phyloP scores from a whole-genome alignment of 2,329 filamentous ascomycete genomes.

The Fusarium transvaalense region DNA sequence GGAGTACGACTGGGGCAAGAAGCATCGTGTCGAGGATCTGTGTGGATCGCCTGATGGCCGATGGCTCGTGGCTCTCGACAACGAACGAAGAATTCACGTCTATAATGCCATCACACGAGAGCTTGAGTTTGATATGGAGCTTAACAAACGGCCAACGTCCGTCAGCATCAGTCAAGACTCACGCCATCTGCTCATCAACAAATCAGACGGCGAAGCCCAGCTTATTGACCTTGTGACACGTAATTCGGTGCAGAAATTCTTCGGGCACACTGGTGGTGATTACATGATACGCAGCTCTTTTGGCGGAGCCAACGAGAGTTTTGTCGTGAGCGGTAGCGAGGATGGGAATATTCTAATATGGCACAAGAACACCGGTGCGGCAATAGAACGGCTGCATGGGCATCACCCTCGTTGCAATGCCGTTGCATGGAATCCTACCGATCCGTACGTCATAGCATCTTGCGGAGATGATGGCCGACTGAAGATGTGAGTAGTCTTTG shows the following conservation, averaged over 20 bases:
- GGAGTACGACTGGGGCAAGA: constrained; percentile 74
- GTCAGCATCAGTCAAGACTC: constrained; percentile 86
- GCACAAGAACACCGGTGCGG: constrained; percentile 84
- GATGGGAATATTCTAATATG: constrained; percentile 84
- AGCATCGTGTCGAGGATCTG: constrained; percentile 84
- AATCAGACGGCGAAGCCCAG: constrained; percentile 80
- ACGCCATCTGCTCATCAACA: constrained; percentile 84
- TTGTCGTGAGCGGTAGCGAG: constrained; percentile 92
- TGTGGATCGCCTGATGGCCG: constrained; percentile 84
- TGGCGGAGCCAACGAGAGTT: constrained; percentile 91
- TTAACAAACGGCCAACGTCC: constrained; percentile 77
- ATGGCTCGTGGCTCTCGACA: constrained; percentile 83
- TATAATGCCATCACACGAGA: constrained; percentile 83
- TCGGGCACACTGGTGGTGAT: constrained; percentile 79
- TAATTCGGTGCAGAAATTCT: constrained; percentile 78
- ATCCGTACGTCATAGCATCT: constrained; percentile 88
- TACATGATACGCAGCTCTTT: constrained; percentile 87
- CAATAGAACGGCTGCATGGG: constrained; percentile 81
- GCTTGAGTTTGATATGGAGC: constrained; percentile 78
- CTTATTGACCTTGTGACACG: constrained; percentile 82
- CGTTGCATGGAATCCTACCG: constrained; percentile 87
- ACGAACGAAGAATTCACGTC: constrained; percentile 77
- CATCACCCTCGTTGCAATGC: constrained; percentile 86
- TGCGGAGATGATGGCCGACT: constrained; percentile 89
- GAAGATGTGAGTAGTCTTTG: constrained; percentile 76